Conservation (phyloP, 495 filamentous ascomycete species). For the Opeltia flavorubescens region DNA sequence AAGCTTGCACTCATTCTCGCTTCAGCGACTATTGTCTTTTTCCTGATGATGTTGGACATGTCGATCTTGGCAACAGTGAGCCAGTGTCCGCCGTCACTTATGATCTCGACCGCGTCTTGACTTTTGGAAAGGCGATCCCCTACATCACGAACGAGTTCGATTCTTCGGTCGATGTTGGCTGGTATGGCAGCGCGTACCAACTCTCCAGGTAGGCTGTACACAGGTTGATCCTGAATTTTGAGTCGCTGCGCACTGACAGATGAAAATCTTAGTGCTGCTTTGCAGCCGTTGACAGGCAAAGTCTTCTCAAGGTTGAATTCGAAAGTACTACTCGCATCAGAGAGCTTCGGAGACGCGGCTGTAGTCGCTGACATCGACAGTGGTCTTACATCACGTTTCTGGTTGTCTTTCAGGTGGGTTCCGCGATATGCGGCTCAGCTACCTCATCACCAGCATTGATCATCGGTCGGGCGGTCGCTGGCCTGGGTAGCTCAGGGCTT, state of each 20-base stretch:
- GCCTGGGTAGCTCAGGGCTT: slow-evolving; percentile 29
- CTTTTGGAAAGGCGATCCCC: slow-evolving; percentile 21
- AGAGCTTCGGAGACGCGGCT: not conserved
- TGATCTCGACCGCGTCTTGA: too few relatives aligned
- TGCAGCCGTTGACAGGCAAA: slow-evolving; percentile 34
- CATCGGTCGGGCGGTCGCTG: slow-evolving; percentile 30
- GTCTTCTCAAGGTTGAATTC: slow-evolving; percentile 29
- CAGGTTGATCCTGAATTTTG: not conserved
- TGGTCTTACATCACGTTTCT: slow-evolving; percentile 25
- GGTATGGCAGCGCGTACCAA: slow-evolving; percentile 33
- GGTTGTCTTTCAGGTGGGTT: slow-evolving; percentile 29
- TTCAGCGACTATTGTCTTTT: slow-evolving; percentile 22
- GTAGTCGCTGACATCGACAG: slow-evolving; percentile 9
- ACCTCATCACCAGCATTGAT: slow-evolving; percentile 30
- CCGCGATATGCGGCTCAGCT: slow-evolving; percentile 29
- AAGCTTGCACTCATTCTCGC: too few relatives aligned
- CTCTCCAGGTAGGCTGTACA: slow-evolving; percentile 31
- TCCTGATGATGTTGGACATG: slow-evolving; percentile 35
- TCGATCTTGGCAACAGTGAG: slow-evolving; percentile 37
- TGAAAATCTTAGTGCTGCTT: slow-evolving; percentile 21
- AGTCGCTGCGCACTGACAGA: not conserved
- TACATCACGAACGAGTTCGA: slow-evolving; percentile 28
- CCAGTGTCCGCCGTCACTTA: too few relatives aligned
- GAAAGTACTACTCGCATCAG: slow-evolving; percentile 20
- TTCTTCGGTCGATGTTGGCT: slow-evolving; percentile 27